Evolutionary conservation across 805 yeast species (phyloP).

Genomic region (Saccharomycopsis javanensis): DNA sequence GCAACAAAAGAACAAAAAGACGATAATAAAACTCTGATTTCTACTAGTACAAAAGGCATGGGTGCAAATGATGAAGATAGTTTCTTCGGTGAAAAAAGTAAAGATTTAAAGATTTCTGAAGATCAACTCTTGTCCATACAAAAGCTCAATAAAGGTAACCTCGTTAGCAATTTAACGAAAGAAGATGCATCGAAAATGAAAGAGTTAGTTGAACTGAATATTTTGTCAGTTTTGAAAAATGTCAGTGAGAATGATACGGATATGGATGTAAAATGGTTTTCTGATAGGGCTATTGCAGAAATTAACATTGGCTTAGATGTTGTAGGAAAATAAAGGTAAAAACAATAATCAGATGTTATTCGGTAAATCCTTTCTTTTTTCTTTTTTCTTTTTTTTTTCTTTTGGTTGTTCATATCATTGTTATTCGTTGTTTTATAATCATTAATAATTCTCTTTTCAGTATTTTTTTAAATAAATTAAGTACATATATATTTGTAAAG

Average conservation of each 20-base stretch:
- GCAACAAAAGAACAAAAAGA: background rate
- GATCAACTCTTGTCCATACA: background rate
- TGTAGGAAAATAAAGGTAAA: background rate
- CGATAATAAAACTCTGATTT: background rate
- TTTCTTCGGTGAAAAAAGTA: background rate
- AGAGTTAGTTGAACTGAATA: background rate
- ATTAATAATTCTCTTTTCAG: background rate
- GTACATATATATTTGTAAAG: background rate
- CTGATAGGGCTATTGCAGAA: background rate
- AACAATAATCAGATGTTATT: background rate
- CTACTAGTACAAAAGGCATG: background rate
- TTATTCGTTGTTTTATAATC: background rate
- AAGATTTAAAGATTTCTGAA: background rate
- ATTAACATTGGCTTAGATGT: background rate
- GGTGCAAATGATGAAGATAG: background rate
- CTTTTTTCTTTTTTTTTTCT: background rate
- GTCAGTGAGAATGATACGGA: background rate
- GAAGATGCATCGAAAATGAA: background rate
- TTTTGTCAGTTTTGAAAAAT: background rate
- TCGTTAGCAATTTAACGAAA: background rate
- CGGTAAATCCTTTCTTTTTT: background rate
- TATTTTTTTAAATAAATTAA: too few relatives aligned
- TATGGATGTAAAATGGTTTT: background rate
- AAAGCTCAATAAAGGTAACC: background rate
- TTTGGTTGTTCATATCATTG: background rate